These are phyloP conservation scores for Neospora caninum DNA, from an alignment of 169 alveolate species.

Conservation along the genomic window DNA sequence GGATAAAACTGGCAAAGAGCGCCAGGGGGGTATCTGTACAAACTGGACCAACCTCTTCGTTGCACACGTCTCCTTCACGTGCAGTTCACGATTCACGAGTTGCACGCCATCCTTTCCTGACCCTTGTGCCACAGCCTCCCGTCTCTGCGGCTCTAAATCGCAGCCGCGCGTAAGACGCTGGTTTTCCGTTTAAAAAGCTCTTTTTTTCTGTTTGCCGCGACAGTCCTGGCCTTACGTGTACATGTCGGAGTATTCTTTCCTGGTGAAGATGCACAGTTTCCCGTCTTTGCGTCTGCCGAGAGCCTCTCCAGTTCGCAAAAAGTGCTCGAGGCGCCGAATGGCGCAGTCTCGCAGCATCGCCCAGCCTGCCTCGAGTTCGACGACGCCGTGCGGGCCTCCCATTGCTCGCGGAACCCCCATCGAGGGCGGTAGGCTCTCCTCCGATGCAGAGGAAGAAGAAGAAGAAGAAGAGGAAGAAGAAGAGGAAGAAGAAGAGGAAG, in stretches of 20 bases:
- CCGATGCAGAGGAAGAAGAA: background rate
- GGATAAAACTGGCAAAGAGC: too few species aligned
- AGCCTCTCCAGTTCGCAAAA: constrained; percentile 4
- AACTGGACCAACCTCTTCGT: too few species aligned
- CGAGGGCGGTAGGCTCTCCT: background rate
- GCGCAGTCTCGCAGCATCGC: constrained; percentile 12
- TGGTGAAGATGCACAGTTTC: background rate
- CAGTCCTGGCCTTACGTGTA: background rate
- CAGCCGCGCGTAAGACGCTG: too few species aligned
- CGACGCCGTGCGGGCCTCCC: constrained; percentile 33
- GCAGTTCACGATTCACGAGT: too few species aligned
- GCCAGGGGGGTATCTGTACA: too few species aligned
- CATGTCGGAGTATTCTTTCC: constrained; percentile 31
- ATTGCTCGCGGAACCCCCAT: background rate
- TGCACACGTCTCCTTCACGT: too few species aligned
- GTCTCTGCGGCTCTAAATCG: too few species aligned
- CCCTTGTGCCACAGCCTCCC: too few species aligned
- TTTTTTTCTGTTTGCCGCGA: too few species aligned
- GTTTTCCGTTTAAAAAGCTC: too few species aligned
- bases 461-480: background rate
- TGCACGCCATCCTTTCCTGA: too few species aligned
- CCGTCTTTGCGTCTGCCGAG: background rate
- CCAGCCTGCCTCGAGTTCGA: constrained; percentile 28
- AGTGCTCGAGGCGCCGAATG: constrained; percentile 20
- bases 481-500: background rate